Evolutionary conservation across 1,284 basidiomycete genomes (phyloP).

Genomic region (Apiotrichum gracile): DNA sequence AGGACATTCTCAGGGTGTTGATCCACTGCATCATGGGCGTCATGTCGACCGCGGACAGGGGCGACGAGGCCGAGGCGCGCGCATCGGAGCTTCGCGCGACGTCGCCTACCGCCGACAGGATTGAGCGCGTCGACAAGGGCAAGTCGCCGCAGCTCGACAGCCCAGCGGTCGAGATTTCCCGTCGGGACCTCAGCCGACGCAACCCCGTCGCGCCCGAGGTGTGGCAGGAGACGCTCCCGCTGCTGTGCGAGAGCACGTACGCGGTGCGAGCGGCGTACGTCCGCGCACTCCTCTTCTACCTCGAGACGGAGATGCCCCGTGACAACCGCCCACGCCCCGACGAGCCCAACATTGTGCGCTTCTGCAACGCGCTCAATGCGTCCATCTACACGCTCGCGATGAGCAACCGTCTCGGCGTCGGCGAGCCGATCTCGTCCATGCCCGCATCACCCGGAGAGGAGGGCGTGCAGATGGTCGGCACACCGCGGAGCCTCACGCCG

Average conservation of each 20-base stretch:
- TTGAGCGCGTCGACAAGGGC: slow-evolving; percentile 23
- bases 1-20: slow-evolving; percentile 60
- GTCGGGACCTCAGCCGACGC: slow-evolving; percentile 49
- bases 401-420: slow-evolving; percentile 54
- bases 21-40: slow-evolving; percentile 38
- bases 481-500: neutral
- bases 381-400: slow-evolving; percentile 72
- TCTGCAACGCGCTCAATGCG: slow-evolving; percentile 70
- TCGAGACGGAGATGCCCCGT: slow-evolving; percentile 63
- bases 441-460: slow-evolving; percentile 9
- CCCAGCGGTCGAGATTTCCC: slow-evolving; percentile 21
- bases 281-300: slow-evolving; percentile 63
- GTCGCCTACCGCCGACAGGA: neutral
- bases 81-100: neutral
- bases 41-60: slow-evolving; percentile 30
- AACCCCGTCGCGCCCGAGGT: slow-evolving; percentile 71
- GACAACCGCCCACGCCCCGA: slow-evolving; percentile 21
- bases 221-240: slow-evolving; percentile 80
- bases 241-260: slow-evolving; percentile 70
- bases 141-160: slow-evolving; percentile 30
- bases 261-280: slow-evolving; percentile 70
- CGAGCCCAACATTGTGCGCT: slow-evolving; percentile 49
- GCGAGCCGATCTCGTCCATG: slow-evolving; percentile 12
- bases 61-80: slow-evolving; percentile 29
- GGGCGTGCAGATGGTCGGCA: neutral